A percentile compares a stretch with the other conserved stretches of the same genome.
These are phyloP conservation scores for Tulasnella sp. DNA, from an alignment of 768 basidiomycete genomes.

Conservation along the genomic window DNA sequence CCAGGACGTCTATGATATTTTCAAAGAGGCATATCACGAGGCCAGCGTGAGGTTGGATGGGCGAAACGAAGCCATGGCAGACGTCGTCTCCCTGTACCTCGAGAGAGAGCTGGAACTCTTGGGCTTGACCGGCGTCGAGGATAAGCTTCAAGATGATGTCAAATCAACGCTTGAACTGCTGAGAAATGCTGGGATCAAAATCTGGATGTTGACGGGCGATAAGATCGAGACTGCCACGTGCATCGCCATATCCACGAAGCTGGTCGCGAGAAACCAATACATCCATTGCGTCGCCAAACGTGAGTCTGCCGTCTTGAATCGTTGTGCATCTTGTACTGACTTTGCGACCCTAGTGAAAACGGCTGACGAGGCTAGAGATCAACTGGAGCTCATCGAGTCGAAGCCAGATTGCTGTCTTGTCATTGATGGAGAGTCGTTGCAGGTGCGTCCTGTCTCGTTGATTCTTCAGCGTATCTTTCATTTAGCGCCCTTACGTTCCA, in stretches of 20 bases:
- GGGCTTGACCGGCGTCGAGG: slow-evolving; percentile 96
- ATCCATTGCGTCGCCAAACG: slow-evolving; percentile 94
- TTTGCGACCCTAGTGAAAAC: slow-evolving; percentile 57
- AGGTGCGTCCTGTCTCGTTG: slow-evolving; percentile 38
- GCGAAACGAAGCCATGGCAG: slow-evolving; percentile 69
- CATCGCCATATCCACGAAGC: slow-evolving; percentile 94
- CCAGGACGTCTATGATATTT: slow-evolving; percentile 57
- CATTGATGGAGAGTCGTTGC: slow-evolving; percentile 93
- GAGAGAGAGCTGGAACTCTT: slow-evolving; percentile 87
- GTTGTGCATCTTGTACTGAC: not conserved
- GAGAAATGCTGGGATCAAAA: slow-evolving; percentile 93
- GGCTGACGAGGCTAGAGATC: slow-evolving; percentile 66
- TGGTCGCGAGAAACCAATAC: slow-evolving; percentile 92
- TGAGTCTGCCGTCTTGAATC: slow-evolving; percentile 31
- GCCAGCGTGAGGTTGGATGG: slow-evolving; percentile 74
- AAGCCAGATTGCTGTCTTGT: slow-evolving; percentile 97
- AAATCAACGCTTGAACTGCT: slow-evolving; percentile 85
- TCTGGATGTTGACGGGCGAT: slow-evolving; percentile 99
- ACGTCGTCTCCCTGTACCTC: slow-evolving; percentile 62
- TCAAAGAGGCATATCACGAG: slow-evolving; percentile 57
- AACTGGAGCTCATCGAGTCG: slow-evolving; percentile 86
- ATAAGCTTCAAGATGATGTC: slow-evolving; percentile 96
- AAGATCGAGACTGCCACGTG: slow-evolving; percentile 98
- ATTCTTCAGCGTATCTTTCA: not conserved
- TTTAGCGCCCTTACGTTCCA: slow-evolving; percentile 27